These are phyloP conservation scores for Ogataea philodendri DNA, from an alignment of 805 yeast genomes.

Conservation along the genomic window DNA sequence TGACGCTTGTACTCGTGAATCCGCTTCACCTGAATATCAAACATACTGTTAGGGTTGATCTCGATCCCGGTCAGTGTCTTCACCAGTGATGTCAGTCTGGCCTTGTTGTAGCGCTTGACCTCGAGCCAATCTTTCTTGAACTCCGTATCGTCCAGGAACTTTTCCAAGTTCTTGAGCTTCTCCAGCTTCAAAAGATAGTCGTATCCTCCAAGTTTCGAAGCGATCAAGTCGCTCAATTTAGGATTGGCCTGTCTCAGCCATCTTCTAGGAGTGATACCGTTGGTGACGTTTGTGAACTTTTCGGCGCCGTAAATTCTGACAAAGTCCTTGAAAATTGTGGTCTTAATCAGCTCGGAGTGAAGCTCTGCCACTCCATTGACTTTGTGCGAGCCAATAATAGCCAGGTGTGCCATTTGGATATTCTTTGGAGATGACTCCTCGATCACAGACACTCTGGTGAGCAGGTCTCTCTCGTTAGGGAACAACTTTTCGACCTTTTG, in stretches of 20 bases:
- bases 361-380: slow-evolving; percentile 96
- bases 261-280: slow-evolving; percentile 95
- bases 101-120: slow-evolving; percentile 70
- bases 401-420: slow-evolving; percentile 89
- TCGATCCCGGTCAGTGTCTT: slow-evolving; percentile 59
- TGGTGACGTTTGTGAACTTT: slow-evolving; percentile 87
- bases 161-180: slow-evolving; percentile 62
- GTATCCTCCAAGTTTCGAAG: slow-evolving; percentile 66
- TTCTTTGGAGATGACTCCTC: slow-evolving; percentile 81
- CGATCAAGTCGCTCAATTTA: slow-evolving; percentile 66
- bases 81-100: slow-evolving; percentile 61
- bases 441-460: slow-evolving; percentile 73
- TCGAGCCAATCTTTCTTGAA: slow-evolving; percentile 70
- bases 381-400: slow-evolving; percentile 87
- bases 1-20: slow-evolving; percentile 96
- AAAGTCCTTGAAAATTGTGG: slow-evolving; percentile 87
- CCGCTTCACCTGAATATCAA: slow-evolving; percentile 91
- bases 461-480: slow-evolving; percentile 69
- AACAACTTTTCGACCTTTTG: slow-evolving; percentile 70
- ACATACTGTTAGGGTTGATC: slow-evolving; percentile 70
- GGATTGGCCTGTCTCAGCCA: slow-evolving; percentile 96
- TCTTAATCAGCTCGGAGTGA: slow-evolving; percentile 86
- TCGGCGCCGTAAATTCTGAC: slow-evolving; percentile 78
- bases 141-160: slow-evolving; percentile 61
- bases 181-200: slow-evolving; percentile 68